phyloP scores from a whole-genome alignment of 805 yeast species.

The Aciculoconidium aculeatum region DNA sequence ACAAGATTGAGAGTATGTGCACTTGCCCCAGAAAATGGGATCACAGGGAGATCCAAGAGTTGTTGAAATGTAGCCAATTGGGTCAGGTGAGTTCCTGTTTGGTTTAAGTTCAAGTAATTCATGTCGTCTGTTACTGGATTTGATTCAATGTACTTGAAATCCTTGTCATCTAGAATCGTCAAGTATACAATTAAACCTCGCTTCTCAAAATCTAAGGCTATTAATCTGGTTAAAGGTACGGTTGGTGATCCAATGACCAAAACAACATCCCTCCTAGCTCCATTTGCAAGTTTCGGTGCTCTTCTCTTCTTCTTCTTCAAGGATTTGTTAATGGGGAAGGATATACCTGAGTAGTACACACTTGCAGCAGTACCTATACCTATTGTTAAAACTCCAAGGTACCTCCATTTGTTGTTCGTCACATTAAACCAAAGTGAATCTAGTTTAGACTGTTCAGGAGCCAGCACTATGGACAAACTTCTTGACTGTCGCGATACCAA shows the following conservation, averaged over 20 bases:
- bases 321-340: background rate
- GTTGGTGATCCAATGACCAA: slow-evolving; percentile 71
- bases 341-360: slow-evolving; percentile 9
- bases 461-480: too few relatives aligned
- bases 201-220: slow-evolving; percentile 68
- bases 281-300: slow-evolving; percentile 59
- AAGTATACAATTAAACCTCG: slow-evolving; percentile 80
- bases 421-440: too few relatives aligned
- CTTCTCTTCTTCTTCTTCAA: slow-evolving; percentile 34
- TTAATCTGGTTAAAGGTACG: slow-evolving; percentile 63
- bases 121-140: slow-evolving; percentile 65
- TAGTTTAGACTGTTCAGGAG: too few relatives aligned
- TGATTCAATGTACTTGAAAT: slow-evolving; percentile 42
- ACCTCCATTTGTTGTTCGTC: slow-evolving; percentile 4
- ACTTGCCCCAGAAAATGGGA: slow-evolving; percentile 53
- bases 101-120: slow-evolving; percentile 55
- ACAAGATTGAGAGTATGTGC: slow-evolving; percentile 52
- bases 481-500: too few relatives aligned
- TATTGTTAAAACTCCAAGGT: slow-evolving; percentile 15
- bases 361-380: slow-evolving; percentile 20
- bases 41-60: slow-evolving; percentile 46
- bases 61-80: slow-evolving; percentile 47
- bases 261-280: slow-evolving; percentile 72
- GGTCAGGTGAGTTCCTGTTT: slow-evolving; percentile 37
- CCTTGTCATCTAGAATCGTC: slow-evolving; percentile 61